Conservation (phyloP, 2,329 filamentous ascomycete genomes). For the Monosporascus sp. region DNA sequence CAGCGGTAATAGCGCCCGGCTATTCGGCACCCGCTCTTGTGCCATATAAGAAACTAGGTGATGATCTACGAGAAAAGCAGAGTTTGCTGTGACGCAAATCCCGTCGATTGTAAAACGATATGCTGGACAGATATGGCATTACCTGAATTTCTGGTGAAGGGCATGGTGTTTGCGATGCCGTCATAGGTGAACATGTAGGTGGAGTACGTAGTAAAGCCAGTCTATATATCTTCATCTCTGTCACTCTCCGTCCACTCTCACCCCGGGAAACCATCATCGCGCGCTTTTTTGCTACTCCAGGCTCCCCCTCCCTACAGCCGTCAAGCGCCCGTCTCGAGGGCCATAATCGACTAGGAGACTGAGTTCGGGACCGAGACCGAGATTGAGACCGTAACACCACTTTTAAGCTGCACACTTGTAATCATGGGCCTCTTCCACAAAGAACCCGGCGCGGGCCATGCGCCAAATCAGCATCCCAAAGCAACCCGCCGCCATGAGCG, state of each 20-base stretch:
- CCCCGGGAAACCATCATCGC: not conserved
- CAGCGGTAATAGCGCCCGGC: too few relatives aligned
- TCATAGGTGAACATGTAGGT: not conserved
- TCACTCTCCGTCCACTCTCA: not conserved
- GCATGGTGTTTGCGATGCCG: not conserved
- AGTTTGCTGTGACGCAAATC: too few relatives aligned
- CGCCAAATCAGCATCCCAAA: not conserved
- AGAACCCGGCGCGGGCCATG: not conserved
- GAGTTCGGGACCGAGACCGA: not conserved
- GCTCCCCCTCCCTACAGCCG: not conserved
- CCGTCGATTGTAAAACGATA: too few relatives aligned
- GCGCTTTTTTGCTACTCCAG: not conserved
- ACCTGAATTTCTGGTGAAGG: not conserved
- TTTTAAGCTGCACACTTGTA: too few relatives aligned
- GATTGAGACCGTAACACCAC: not conserved
- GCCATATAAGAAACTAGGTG: too few relatives aligned
- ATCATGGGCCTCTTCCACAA: not conserved
- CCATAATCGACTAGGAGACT: not conserved
- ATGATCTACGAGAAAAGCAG: too few relatives aligned
- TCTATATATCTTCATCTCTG: not conserved
- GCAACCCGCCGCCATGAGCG: conserved; percentile 5
- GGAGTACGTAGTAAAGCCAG: not conserved
- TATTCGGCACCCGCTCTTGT: too few relatives aligned
- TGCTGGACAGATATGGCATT: too few relatives aligned
- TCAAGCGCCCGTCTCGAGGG: not conserved